Percentiles rank a stretch among this genome's conserved stretches.
Conservation (phyloP, 2,329 filamentous ascomycete genomes). For the Fusarium sp. region DNA sequence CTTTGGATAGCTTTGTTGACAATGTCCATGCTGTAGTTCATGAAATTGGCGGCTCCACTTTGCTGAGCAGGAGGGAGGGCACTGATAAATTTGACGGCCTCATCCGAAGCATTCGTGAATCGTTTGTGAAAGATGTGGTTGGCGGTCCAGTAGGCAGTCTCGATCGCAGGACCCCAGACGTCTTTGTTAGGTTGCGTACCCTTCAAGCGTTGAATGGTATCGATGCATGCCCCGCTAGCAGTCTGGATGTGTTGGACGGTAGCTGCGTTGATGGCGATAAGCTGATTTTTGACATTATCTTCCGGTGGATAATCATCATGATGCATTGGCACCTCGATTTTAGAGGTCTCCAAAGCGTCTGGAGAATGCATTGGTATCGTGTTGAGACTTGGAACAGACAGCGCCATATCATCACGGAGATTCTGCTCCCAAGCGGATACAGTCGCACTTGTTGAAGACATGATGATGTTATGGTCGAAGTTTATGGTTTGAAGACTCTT, state of each 20-base stretch:
- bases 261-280: rapidly evolving
- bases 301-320: rapidly evolving
- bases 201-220: rapidly evolving
- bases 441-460: neutral
- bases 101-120: rapidly evolving
- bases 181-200: rapidly evolving
- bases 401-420: neutral
- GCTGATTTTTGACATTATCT: rapidly evolving
- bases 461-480: rapidly evolving
- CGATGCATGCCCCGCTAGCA: neutral
- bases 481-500: rapidly evolving
- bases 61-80: neutral
- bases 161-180: rapidly evolving
- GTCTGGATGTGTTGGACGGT: rapidly evolving
- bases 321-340: rapidly evolving
- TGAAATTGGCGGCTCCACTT: neutral
- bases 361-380: neutral
- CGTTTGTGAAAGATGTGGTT: rapidly evolving
- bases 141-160: rapidly evolving
- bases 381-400: neutral
- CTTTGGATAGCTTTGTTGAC: rapidly evolving
- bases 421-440: neutral
- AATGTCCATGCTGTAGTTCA: neutral
- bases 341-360: rapidly evolving
- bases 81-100: rapidly evolving